phyloP scores from a whole-genome alignment of 352 stramenopile species.

The Globisporangium viniferum region DNA sequence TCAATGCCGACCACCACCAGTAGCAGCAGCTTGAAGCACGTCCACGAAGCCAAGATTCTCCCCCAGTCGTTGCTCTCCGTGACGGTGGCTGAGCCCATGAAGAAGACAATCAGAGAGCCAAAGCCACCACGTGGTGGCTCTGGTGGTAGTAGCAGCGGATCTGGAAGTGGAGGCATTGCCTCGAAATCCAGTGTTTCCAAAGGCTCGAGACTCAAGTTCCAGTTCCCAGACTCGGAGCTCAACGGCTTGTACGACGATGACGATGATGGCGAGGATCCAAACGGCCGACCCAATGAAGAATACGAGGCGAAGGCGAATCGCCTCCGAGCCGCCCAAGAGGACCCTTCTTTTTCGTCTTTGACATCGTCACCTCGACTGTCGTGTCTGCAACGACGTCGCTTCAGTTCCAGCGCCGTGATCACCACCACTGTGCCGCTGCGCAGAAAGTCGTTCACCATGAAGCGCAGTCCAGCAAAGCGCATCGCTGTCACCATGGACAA shows the following conservation, averaged over 20 bases:
- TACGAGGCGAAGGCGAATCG: not conserved
- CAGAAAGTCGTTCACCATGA: constrained; percentile 68
- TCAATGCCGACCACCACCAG: not conserved
- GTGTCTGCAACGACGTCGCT: constrained; percentile 22
- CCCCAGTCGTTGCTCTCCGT: constrained; percentile 22
- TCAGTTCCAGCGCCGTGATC: constrained; percentile 35
- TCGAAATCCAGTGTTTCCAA: not conserved
- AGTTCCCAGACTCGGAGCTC: constrained; percentile 54
- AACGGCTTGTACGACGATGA: constrained; percentile 20
- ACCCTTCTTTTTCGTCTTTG: not conserved
- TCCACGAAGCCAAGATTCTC: not conserved
- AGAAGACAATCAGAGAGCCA: constrained; percentile 41
- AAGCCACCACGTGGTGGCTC: constrained; percentile 29
- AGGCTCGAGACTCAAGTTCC: constrained; percentile 48
- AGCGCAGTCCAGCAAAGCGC: constrained; percentile 49
- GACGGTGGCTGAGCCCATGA: constrained; percentile 27
- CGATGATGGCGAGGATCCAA: not conserved
- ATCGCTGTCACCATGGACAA: constrained; percentile 3
- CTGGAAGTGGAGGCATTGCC: not conserved
- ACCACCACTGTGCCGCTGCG: constrained; percentile 40
- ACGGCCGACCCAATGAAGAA: not conserved
- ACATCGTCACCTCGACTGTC: constrained; percentile 1
- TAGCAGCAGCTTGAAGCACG: not conserved
- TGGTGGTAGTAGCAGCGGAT: constrained; percentile 13
- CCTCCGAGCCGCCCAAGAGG: not conserved